These are phyloP conservation scores for Ligustrum vulgare DNA, from an alignment of 257 asterid species.

Conservation along the genomic window DNA sequence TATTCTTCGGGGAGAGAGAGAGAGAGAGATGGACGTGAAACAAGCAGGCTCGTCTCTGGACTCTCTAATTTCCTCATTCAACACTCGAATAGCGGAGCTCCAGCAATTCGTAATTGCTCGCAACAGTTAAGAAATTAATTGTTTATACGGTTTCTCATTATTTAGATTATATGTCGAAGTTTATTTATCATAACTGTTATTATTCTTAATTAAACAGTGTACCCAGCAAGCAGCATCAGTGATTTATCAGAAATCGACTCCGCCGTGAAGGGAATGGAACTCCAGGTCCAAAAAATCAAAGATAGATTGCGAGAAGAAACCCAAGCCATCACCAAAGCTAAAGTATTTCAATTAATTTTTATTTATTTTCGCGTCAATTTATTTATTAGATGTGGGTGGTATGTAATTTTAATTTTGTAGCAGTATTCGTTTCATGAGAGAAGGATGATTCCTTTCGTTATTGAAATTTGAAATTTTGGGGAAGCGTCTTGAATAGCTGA, in stretches of 20 bases:
- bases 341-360: conserved; percentile 36
- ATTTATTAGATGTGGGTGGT: neutral
- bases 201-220: conserved; percentile 53
- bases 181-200: neutral
- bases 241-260: conserved; percentile 79
- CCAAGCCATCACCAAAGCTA: conserved; percentile 88
- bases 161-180: neutral
- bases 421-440: neutral
- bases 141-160: neutral
- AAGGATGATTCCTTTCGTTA: neutral
- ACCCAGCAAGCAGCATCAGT: conserved; percentile 67
- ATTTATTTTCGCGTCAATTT: neutral
- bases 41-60: conserved; percentile 84
- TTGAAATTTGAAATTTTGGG: neutral
- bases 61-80: conserved; percentile 71
- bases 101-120: conserved; percentile 93
- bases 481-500: neutral
- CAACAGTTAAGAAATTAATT: conserved; percentile 50
- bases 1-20: neutral
- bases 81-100: conserved; percentile 72
- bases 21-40: conserved; percentile 54
- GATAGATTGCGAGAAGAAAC: conserved; percentile 73
- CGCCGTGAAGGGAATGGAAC: conserved; percentile 76
- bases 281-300: conserved; percentile 81
- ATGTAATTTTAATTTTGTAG: conserved; percentile 7